Percentiles rank a stretch among this genome's conserved stretches.
Conservation (phyloP, 495 filamentous ascomycete species). For the Corynascus novoguineensis region DNA sequence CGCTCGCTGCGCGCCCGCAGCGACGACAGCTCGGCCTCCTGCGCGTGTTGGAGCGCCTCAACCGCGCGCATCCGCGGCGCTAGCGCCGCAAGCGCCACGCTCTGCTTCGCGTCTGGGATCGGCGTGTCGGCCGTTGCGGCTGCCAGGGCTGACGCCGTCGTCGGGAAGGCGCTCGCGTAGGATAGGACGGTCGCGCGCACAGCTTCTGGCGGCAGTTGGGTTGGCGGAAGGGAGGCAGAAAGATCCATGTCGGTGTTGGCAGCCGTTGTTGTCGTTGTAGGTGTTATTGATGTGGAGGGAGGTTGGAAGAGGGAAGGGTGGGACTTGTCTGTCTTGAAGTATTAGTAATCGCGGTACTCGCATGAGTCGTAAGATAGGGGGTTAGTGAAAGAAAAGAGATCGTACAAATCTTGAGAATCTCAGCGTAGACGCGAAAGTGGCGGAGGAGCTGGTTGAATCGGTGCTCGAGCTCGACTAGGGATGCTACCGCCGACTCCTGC, state of each 20-base stretch:
- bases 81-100: constrained; percentile 62
- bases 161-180: constrained; percentile 66
- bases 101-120: constrained; percentile 62
- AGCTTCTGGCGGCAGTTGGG: constrained; percentile 38
- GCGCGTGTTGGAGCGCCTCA: constrained; percentile 59
- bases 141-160: constrained; percentile 72
- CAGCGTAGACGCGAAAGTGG: constrained; percentile 40
- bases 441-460: constrained; percentile 39
- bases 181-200: constrained; percentile 67
- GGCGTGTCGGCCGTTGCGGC: constrained; percentile 67
- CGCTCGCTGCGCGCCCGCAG: constrained; percentile 66
- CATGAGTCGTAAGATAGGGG: too few species aligned
- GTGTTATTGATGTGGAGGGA: constrained; percentile 17
- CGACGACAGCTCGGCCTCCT: constrained; percentile 65
- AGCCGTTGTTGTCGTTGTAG: constrained; percentile 17
- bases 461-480: constrained; percentile 60
- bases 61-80: constrained; percentile 65
- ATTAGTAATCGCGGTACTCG: too few species aligned
- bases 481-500: constrained; percentile 41
- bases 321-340: constrained; percentile 35
- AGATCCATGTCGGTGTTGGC: background rate
- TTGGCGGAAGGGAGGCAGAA: constrained; percentile 35
- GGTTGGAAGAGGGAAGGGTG: constrained; percentile 46
- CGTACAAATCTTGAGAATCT: constrained; percentile 48
- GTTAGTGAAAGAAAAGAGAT: background rate